A percentile compares a stretch with the other conserved stretches of the same genome.
phyloP scores from a whole-genome alignment of 2,329 filamentous ascomycete species.

The Cercospora brassicicola region DNA sequence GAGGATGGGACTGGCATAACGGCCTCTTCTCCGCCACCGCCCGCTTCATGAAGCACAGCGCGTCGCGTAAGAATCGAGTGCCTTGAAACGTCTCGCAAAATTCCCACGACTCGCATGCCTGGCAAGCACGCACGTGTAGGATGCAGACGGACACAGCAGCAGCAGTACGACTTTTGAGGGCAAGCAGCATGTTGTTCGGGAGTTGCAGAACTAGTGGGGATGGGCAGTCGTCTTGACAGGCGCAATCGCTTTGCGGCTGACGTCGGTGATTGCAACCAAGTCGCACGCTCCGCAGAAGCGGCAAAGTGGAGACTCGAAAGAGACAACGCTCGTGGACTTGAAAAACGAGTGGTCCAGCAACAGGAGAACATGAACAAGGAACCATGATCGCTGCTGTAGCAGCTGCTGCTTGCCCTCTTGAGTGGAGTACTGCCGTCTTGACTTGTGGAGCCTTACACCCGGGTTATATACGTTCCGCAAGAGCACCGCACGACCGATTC shows the following conservation, averaged over 20 bases:
- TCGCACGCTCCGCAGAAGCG: neutral
- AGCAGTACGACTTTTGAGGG: slow-evolving; percentile 20
- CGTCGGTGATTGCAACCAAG: neutral
- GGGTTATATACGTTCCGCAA: neutral
- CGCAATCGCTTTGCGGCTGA: neutral
- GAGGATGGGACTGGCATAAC: slow-evolving; percentile 11
- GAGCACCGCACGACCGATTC: neutral
- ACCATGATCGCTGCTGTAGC: neutral
- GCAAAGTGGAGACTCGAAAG: neutral
- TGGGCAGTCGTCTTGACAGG: neutral
- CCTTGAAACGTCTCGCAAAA: slow-evolving; percentile 21
- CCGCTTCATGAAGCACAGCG: slow-evolving; percentile 25
- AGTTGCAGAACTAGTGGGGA: neutral
- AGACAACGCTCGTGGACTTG: neutral
- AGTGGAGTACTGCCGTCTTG: slow-evolving; percentile 5
- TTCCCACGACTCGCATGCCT: slow-evolving; percentile 30
- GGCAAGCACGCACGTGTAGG: slow-evolving; percentile 33
- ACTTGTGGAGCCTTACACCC: neutral
- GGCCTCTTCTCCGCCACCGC: slow-evolving; percentile 20
- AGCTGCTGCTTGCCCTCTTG: slow-evolving; percentile 28
- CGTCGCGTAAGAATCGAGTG: slow-evolving; percentile 14
- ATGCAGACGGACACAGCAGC: slow-evolving; percentile 28
- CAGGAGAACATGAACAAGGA: neutral
- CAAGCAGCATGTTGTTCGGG: slow-evolving; percentile 21
- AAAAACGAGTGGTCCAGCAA: neutral